Evolutionary conservation across 1,284 basidiomycete species (phyloP), one percentile per base, ranked within the genome.

Genomic region (Inonotus obliquus): DNA sequence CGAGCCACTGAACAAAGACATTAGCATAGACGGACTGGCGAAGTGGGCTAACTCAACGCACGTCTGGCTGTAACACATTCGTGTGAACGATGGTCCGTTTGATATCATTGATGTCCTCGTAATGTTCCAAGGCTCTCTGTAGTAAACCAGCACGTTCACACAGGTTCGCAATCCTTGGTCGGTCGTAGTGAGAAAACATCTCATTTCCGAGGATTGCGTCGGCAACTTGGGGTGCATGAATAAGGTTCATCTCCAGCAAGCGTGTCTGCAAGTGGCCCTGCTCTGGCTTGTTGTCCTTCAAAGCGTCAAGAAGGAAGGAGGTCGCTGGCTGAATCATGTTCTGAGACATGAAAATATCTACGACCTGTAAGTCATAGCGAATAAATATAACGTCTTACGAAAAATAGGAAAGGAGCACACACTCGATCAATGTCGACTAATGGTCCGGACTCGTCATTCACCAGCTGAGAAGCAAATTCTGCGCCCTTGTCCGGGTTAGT

Each of bases 241-340:
- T 78, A 59, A 99, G 82, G 79, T 99, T 99, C 91, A 99, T 98
- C 78, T 99, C 97, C 57, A 99, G 81, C 23, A 99, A 82, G 67
- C 96, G 90, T 1, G 97, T 99, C 77, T 99, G 97, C 13, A 99
- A 79, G 68, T 91, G 94, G 0, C 88, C 96, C 72, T 99, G 96
- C 76, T 99, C 97, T 0, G 96, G 94, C 76, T 92, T 93, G 81
- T 99, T 99, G 67, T 99, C 97, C 80, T 99, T 99, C 69, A 99
- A 83, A n/a, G 96, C 97, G 73, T 99, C 97, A 61, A 99, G 80
- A 54, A 99, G 80, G 89, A 99, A 99, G 2, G 94, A 96, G 0
- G 97, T 99, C 17, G 97, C 97, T 54, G 96, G 97, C 76, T 99
- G 97, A 65, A 99, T 96, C 94, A 99, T 95, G 79, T 98, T 99